Base-by-base conservation (phyloP, 2,329 filamentous ascomycete species). In the Aspergillus novoparasiticus region DNA sequence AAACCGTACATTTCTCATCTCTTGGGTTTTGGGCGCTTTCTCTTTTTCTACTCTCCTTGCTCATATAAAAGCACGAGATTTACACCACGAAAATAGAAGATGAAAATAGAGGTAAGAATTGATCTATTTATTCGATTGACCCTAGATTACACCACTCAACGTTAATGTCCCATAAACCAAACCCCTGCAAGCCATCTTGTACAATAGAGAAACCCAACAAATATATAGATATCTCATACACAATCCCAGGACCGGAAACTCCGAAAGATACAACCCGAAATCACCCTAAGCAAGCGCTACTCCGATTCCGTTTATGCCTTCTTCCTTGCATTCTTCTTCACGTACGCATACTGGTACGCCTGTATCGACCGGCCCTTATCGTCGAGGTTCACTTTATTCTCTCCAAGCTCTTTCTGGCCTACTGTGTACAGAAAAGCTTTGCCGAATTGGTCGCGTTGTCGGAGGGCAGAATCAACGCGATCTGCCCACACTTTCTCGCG, bases 401-500 rank as follows among this genome's bases (percentile, higher is more conserved):
- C 66, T 6, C 76, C 76, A 54, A 79, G 59, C 50, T 81, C 79
- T 59, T 78, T 78, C 67, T 80, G 77, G 0, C 78, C 78, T 77
- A 77, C 80, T 3, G 69, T 71, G 72, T 72, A 74, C 73, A 81
- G 72, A 56, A 80, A 69, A 8, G 73, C 76, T 50, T 77, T 78
- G 3, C 73, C 71, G 76, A 81, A 78, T 34, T 71, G 70, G 30
- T 81, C 78, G 11, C 78, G 71, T 46, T 81, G 80, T 60, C 74
- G 76, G 12, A 81, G 74, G 9, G 81, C 66, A 14, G 79, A 64
- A 55, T 81, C 75, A 3, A 80, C 71, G 6, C 79, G 75, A 0
- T 75, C 71, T 61, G 79, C 74, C 80, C 80, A 82, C 59, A 79
- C 78, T 28, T 75, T 74, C 67, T 82, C 80, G 39, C 79, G 74